Evolutionary conservation across 1,284 basidiomycete species (phyloP), one percentile per base, ranked within the genome.

Genomic region (Tilletiopsis washingtonensis): DNA sequence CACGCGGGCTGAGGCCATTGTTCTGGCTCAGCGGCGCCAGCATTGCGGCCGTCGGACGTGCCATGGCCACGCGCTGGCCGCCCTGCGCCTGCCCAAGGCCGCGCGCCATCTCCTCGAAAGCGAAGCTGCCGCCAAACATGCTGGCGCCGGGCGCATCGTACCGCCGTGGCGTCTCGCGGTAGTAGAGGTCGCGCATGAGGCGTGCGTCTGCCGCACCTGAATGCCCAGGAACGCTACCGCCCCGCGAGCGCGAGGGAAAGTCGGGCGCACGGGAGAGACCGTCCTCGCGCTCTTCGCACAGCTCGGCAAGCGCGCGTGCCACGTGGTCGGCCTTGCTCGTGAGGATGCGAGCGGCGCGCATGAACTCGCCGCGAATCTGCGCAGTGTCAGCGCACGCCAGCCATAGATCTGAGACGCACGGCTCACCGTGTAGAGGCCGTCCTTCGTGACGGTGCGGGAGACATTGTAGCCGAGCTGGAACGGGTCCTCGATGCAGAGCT

Each of bases 381-480:
- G 12, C 12, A 34, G 32, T 19, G 23, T n/a, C 25, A 12, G 26
- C 1, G 15, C 20, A 12, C 19, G 9, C 14, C 19, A 43, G 25
- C 20, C 36, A 4, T 19, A 40, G 15, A 9, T 77, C 81, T 69
- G 61, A 90, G 32, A 17, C 2, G 88, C 32, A 34, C 32, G 32
- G 17, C 32, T 34, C 3, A 34, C 32, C 39, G 88, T 89, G 73
- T 96, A 96, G 45, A 97, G 78, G 1, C 93, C 93, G 69, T 98
- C 93, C 71, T 85, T 87, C 21, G 93, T 97, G 20, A 97, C 93
- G 59, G 93, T 97, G 57, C 93, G 81, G 3, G 90, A 85, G 40
- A 98, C 93, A 64, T 98, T 98, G 77, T 88, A 98, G 62, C 90
- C 84, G 34, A 80, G 81, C 74, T 97, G 91, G 72, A 98, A 98